Base-by-base conservation (phyloP, 495 filamentous ascomycete genomes). In the Daldinia loculata region DNA sequence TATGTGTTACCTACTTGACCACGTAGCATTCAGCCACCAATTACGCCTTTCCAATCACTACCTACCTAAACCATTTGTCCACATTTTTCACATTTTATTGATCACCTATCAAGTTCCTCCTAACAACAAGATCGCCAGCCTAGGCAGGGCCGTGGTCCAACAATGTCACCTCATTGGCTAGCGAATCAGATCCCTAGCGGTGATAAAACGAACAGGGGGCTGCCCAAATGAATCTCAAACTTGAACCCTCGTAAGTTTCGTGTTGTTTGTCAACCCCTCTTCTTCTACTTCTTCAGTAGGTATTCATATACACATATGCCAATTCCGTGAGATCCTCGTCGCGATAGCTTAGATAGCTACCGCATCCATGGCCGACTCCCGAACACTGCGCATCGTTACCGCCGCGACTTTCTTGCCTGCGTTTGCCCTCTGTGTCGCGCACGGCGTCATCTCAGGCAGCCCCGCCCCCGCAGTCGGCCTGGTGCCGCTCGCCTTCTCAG, bases 341-440 rank as follows among this genome's bases (percentile, higher is more conserved):
- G 43, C 11, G 43, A 48, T 24, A 48, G 43, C 19, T 11, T 11
- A 48, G 43, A 3, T 19, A 14, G 29, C 51, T 36, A 55, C 57
- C 36, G 38, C 29, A 65, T 30, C 32, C 32, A 74, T 74, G 71
- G 59, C 71, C 43, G 71, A 70, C 56, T n/a, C 58, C 0, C 68
- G 65, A 63, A 51, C 75, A 12, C 76, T 83, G 52, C 80, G 81
- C 63, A 74, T 78, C 17, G 78, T 82, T 45, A 79, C 82, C 36
- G 75, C 78, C 56, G 75, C 82, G 56, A 78, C 84, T 61, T 85
- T 88, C 74, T 70, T 87, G 11, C 85, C 85, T 48, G 85, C 85
- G 55, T 87, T 88, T 63, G 81, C 83, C 4, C 80, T 82, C n/a
- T 78, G 76, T 41, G 61, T 84, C 55, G 69, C 75, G 3, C 76